Evolutionary conservation across 805 yeast genomes (phyloP).

Genomic region (Clavispora fructus): DNA sequence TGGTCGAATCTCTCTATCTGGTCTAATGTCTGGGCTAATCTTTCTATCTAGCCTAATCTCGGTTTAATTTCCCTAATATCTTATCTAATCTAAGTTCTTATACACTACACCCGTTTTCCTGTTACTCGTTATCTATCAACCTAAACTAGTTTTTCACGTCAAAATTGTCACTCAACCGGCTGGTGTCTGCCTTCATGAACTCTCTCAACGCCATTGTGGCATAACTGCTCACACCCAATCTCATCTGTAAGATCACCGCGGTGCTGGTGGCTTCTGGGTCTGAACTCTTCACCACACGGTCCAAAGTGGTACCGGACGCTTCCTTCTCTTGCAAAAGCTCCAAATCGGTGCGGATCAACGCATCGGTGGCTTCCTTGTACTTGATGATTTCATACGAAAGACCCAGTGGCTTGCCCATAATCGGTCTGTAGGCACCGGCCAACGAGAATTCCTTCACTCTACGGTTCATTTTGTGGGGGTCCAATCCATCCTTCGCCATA

Average conservation of each 20-base stretch:
- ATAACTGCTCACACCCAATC: conserved; percentile 79
- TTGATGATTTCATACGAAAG: conserved; percentile 58
- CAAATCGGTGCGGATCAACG: conserved; percentile 74
- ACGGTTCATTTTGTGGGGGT: conserved; percentile 81
- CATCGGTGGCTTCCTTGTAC: conserved; percentile 62
- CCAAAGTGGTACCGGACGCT: conserved; percentile 21
- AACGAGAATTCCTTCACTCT: conserved; percentile 83
- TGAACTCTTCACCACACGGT: conserved; percentile 13
- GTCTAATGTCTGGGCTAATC: too few relatives aligned
- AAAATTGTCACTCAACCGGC: conserved; percentile 5
- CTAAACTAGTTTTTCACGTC: conserved; percentile 1
- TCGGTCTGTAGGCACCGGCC: conserved; percentile 80
- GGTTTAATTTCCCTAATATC: too few relatives aligned
- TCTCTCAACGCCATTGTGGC: conserved; percentile 98
- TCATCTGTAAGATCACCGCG: conserved; percentile 73
- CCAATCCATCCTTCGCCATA: conserved; percentile 78
- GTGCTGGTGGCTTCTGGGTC: conserved; percentile 33
- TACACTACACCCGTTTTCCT: too few relatives aligned
- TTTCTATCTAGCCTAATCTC: too few relatives aligned
- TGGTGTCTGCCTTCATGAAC: conserved; percentile 63
- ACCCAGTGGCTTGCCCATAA: conserved; percentile 61
- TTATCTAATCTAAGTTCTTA: too few relatives aligned
- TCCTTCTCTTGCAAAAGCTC: conserved; percentile 33
- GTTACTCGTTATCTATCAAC: background rate
- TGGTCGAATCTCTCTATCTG: too few relatives aligned